Evolutionary conservation across 2,329 filamentous ascomycete species (phyloP).

Genomic region (Talaromyces sp.): DNA sequence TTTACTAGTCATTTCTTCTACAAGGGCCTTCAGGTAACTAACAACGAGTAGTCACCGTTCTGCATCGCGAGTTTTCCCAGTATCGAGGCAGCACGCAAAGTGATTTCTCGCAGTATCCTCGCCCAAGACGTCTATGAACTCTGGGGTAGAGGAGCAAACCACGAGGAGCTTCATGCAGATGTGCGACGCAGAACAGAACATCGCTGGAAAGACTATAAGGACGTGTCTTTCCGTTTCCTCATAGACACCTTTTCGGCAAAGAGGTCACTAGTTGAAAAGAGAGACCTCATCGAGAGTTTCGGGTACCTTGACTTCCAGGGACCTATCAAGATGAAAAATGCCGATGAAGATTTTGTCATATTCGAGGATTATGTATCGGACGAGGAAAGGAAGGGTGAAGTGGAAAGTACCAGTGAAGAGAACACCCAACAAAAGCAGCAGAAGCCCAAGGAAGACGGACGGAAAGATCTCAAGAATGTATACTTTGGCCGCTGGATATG

Average conservation of each 20-base stretch:
- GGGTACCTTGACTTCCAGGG: constrained; percentile 72
- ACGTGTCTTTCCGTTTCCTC: constrained; percentile 72
- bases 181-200: constrained; percentile 56
- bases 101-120: constrained; percentile 74
- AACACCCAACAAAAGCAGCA: constrained; percentile 2
- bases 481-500: constrained; percentile 70
- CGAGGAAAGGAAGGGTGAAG: constrained; percentile 12
- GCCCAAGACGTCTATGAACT: constrained; percentile 80
- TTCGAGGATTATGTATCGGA: constrained; percentile 73
- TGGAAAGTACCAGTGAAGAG: not conserved
- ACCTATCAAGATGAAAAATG: constrained; percentile 67
- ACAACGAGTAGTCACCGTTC: constrained; percentile 66
- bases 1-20: not conserved
- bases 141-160: constrained; percentile 69
- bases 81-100: constrained; percentile 56
- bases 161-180: constrained; percentile 63
- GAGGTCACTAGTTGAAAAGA: constrained; percentile 57
- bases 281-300: constrained; percentile 77
- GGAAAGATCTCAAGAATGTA: constrained; percentile 52
- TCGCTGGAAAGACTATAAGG: constrained; percentile 62
- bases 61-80: constrained; percentile 69
- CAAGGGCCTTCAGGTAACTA: not conserved
- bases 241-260: constrained; percentile 78
- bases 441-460: constrained; percentile 1
- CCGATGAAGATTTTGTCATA: constrained; percentile 70